phyloP scores from a whole-genome alignment of 495 filamentous ascomycete genomes.

The Glarea lozoyensis region DNA sequence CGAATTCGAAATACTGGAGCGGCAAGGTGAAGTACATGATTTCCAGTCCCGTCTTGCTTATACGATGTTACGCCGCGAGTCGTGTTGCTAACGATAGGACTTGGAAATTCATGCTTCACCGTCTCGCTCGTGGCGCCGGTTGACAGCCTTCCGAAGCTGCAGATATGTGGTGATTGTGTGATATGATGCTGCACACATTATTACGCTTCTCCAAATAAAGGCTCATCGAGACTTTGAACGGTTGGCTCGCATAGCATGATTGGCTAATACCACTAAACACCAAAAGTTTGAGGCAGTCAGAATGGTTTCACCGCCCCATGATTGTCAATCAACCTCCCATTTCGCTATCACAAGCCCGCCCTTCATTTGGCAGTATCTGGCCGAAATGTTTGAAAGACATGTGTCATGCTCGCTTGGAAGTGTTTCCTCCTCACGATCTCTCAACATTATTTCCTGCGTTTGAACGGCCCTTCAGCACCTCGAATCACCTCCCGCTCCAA shows the following conservation, averaged over 20 bases:
- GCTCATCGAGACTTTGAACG: too few species aligned
- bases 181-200: conserved; percentile 4
- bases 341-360: too few species aligned
- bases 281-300: conserved; percentile 3
- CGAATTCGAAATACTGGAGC: too few species aligned
- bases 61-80: background rate
- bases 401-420: conserved; percentile 7
- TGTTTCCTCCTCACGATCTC: background rate
- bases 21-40: background rate
- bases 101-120: conserved; percentile 2
- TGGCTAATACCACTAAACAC: conserved; percentile 1
- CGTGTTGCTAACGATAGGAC: background rate
- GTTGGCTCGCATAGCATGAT: conserved; percentile 6
- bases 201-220: too few species aligned
- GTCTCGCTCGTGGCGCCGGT: conserved; percentile 13
- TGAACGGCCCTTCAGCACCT: background rate
- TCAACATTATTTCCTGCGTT: background rate
- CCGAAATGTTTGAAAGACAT: conserved; percentile 1
- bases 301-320: conserved; percentile 8
- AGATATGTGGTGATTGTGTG: background rate
- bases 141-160: conserved; percentile 4
- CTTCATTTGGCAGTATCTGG: conserved; percentile 7
- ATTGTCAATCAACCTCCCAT: background rate
- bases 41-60: background rate
- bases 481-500: conserved; percentile 7